Conservation (phyloP, 345 rosid genomes). For the Camelina laxa region DNA sequence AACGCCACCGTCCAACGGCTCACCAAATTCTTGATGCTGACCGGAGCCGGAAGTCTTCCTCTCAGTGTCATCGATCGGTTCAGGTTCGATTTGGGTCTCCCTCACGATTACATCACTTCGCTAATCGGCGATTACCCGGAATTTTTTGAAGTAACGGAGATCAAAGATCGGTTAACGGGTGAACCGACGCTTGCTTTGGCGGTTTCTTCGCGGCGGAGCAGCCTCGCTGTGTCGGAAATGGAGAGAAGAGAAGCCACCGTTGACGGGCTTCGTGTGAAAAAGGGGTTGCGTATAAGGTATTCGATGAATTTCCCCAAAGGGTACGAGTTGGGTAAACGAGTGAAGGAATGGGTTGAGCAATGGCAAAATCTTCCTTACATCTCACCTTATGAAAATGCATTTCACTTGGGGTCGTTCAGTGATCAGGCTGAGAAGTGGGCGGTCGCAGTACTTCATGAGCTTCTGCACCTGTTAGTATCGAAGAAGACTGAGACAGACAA, state of each 20-base stretch:
- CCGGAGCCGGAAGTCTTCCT: slow-evolving; percentile 57
- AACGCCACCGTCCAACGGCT: slow-evolving; percentile 51
- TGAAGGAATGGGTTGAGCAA: slow-evolving; percentile 69
- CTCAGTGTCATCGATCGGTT: slow-evolving; percentile 58
- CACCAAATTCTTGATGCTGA: slow-evolving; percentile 71
- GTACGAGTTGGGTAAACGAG: slow-evolving; percentile 62
- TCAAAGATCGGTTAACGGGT: slow-evolving; percentile 40
- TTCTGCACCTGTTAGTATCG: slow-evolving; percentile 62
- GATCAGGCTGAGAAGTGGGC: slow-evolving; percentile 84
- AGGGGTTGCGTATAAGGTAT: slow-evolving; percentile 59
- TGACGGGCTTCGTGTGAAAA: slow-evolving; percentile 35
- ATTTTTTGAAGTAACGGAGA: slow-evolving; percentile 58
- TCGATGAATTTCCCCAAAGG: slow-evolving; percentile 77
- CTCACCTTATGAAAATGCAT: slow-evolving; percentile 73
- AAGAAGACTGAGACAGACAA: slow-evolving; percentile 83
- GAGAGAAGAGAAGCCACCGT: slow-evolving; percentile 51
- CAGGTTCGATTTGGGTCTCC: slow-evolving; percentile 77
- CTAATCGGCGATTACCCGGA: slow-evolving; percentile 76
- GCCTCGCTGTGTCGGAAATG: slow-evolving; percentile 66
- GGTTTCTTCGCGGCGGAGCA: slow-evolving; percentile 56
- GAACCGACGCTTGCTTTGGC: slow-evolving; percentile 52
- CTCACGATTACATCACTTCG: slow-evolving; percentile 60
- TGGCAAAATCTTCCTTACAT: slow-evolving; percentile 86
- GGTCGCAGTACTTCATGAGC: slow-evolving; percentile 80
- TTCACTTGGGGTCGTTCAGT: slow-evolving; percentile 61